These are phyloP conservation scores for Lyophyllum atratum DNA, from an alignment of 768 basidiomycete genomes.

Conservation along the genomic window DNA sequence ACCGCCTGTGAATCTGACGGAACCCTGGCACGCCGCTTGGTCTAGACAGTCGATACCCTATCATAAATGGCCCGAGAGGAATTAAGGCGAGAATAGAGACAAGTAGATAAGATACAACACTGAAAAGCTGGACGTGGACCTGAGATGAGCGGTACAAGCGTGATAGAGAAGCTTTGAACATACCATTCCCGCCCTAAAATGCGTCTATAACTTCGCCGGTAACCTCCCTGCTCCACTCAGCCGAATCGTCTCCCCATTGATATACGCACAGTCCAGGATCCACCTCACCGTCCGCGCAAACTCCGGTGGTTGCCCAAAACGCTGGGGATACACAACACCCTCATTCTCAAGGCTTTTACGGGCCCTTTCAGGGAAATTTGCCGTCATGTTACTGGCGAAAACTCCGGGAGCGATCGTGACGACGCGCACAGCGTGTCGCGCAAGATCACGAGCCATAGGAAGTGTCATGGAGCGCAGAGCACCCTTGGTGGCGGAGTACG, in stretches of 20 bases:
- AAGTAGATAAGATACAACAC: too few species aligned
- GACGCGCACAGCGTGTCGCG: slow-evolving; percentile 53
- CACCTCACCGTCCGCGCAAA: slow-evolving; percentile 54
- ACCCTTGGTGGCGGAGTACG: slow-evolving; percentile 61
- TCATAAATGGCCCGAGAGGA: not conserved
- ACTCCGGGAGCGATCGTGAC: slow-evolving; percentile 60
- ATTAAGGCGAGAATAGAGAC: not conserved
- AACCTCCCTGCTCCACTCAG: slow-evolving; percentile 47
- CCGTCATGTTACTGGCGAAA: slow-evolving; percentile 52
- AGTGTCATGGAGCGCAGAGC: slow-evolving; percentile 59
- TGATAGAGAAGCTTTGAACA: not conserved
- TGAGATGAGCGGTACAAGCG: not conserved
- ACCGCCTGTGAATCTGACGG: not conserved
- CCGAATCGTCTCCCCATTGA: slow-evolving; percentile 58
- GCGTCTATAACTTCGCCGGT: slow-evolving; percentile 36
- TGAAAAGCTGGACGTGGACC: not conserved
- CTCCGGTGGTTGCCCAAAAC: slow-evolving; percentile 51
- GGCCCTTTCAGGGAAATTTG: slow-evolving; percentile 37
- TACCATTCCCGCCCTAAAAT: not conserved
- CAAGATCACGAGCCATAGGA: slow-evolving; percentile 62
- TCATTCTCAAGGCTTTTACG: slow-evolving; percentile 40
- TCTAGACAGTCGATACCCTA: too few species aligned
- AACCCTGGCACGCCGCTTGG: too few species aligned
- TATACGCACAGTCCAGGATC: slow-evolving; percentile 54
- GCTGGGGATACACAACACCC: slow-evolving; percentile 44